phyloP scores from a whole-genome alignment of 208 protist genomes.

The Naegleria fowleri region DNA sequence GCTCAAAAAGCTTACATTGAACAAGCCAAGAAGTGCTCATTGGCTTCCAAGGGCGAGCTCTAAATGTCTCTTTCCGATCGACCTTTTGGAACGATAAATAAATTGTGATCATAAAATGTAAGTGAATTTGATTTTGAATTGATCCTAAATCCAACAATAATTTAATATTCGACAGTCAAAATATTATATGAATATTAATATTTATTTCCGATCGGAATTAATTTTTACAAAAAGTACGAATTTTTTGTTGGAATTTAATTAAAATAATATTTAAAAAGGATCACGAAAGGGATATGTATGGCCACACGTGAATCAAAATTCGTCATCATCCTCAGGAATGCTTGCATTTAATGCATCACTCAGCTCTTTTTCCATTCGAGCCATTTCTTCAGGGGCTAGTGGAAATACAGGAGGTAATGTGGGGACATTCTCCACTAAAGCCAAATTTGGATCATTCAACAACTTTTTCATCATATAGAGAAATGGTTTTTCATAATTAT shows the following conservation, averaged over 20 bases:
- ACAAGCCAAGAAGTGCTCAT: background rate
- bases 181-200: too few relatives aligned
- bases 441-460: background rate
- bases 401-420: background rate
- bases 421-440: constrained; percentile 35
- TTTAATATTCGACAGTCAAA: too few relatives aligned
- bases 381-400: background rate
- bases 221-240: too few relatives aligned
- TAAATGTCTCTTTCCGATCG: background rate
- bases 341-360: background rate
- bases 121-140: too few relatives aligned
- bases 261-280: too few relatives aligned
- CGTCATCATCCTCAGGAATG: background rate
- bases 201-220: too few relatives aligned
- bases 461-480: constrained; percentile 29
- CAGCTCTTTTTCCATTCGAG: background rate
- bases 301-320: too few relatives aligned
- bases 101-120: too few relatives aligned
- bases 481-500: constrained; percentile 59
- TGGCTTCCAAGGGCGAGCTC: constrained; percentile 7
- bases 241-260: too few relatives aligned
- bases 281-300: too few relatives aligned
- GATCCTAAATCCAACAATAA: too few relatives aligned
- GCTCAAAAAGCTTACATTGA: constrained; percentile 54
- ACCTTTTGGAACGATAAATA: too few relatives aligned